Evolutionary conservation across 257 asterid genomes (phyloP), one percentile per base, ranked within the genome.

Genomic region (Penstemon newberryi): DNA sequence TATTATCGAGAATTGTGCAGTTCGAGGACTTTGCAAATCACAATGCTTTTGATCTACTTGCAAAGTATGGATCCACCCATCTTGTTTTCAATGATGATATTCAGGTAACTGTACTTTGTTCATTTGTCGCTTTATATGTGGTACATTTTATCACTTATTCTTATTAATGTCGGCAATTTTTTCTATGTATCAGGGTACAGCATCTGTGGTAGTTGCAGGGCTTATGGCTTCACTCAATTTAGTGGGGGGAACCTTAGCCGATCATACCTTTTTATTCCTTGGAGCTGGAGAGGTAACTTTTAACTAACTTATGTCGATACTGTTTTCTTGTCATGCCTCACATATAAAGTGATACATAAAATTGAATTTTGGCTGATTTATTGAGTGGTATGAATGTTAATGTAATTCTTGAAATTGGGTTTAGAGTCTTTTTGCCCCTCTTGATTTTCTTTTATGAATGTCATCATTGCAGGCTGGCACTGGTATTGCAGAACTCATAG

Each of bases 181-280:
- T 55, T 54, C 18, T 70, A 44, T 78, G 70, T 69, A 63, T 58
- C 86, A 89, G 96, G 98, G 98, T 13, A 92, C 98, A 8, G 98
- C 98, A 68, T 92, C 98, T 40, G 97, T 89, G 70, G 98, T 92
- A 42, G 97, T 92, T 78, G 85, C 98, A 0, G 98, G 98, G 71
- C 89, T 92, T 79, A 88, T 92, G 65, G 79, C 98, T 5, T 79
- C 95, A 12, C 77, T 89, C 53, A 85, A 87, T 73, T 80, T 88
- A 81, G 96, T 89, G 0, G 96, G 97, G 41, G 96, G 98, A 56
- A 75, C 85, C 57, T 86, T 92, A 80, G 80, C 95, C 4, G 97
- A 89, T 58, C 98, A 92, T 69, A 88, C 82, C 6, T 92, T 92
- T 78, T 81, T 92, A 68, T 92, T 92, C 79, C 98, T 92, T 7